These are phyloP conservation scores for Endothia cerciana DNA, from an alignment of 2,329 filamentous ascomycete genomes.

Conservation along the genomic window DNA sequence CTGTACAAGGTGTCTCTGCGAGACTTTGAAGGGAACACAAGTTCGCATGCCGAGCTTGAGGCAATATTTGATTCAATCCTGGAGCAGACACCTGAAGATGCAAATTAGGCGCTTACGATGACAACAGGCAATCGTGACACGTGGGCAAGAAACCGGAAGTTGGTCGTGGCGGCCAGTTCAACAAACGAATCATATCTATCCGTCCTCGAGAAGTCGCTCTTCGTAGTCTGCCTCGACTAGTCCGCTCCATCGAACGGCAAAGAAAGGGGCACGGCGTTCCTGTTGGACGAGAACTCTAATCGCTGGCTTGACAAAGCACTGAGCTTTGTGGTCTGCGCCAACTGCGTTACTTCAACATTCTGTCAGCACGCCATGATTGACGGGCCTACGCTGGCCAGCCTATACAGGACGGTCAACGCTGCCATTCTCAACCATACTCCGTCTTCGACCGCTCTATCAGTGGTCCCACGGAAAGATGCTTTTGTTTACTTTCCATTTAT, in stretches of 20 bases:
- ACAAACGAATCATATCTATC: conserved; percentile 30
- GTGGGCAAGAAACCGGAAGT: conserved; percentile 32
- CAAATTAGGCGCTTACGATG: conserved; percentile 28
- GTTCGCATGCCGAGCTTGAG: conserved; percentile 24
- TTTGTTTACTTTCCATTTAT: conserved; percentile 15
- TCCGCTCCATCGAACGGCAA: conserved; percentile 27
- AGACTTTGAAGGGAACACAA: conserved; percentile 8
- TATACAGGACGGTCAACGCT: conserved; percentile 24
- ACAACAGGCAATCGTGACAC: conserved; percentile 33
- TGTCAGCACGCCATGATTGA: conserved; percentile 34
- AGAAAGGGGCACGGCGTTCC: conserved; percentile 28
- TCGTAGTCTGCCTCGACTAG: conserved; percentile 35
- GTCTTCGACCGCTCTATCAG: background rate
- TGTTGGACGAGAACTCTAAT: conserved; percentile 33
- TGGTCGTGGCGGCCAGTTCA: conserved; percentile 22
- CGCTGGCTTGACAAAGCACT: conserved; percentile 36
- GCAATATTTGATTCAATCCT: conserved; percentile 33
- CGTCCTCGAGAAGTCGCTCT: conserved; percentile 32
- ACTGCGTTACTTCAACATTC: conserved; percentile 32
- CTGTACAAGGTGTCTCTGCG: conserved; percentile 34
- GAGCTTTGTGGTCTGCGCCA: conserved; percentile 33
- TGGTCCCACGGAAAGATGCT: background rate
- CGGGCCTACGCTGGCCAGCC: conserved; percentile 25
- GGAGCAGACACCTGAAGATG: background rate
- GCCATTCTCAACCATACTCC: conserved; percentile 13